These are phyloP conservation scores for Colletotrichum sp. DNA, from an alignment of 2,329 filamentous ascomycete genomes.

Conservation along the genomic window DNA sequence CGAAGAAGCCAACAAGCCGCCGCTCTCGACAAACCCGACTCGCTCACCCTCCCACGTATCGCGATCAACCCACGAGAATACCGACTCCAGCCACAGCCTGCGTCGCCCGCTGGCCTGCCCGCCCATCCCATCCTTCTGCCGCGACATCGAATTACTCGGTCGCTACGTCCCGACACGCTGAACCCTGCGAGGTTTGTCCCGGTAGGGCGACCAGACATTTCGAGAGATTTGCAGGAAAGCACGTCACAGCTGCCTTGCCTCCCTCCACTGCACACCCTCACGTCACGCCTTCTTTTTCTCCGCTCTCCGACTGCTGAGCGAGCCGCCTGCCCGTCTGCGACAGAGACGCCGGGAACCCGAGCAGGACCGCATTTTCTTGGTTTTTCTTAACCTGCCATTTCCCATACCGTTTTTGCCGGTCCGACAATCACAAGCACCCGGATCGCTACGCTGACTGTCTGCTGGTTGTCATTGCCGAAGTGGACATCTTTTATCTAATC, in stretches of 20 bases:
- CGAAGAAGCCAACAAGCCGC: neutral
- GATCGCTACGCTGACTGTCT: neutral
- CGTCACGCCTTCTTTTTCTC: neutral
- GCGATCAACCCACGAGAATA: neutral
- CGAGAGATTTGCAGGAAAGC: conserved; percentile 16
- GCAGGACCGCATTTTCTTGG: neutral
- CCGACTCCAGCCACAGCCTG: neutral
- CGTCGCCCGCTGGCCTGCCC: neutral
- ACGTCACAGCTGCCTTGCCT: conserved; percentile 8
- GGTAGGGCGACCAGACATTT: conserved; percentile 3
- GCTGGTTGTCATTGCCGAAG: neutral
- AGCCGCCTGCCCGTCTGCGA: neutral
- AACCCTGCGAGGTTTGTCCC: conserved; percentile 14
- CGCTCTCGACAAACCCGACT: neutral
- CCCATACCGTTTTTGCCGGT: neutral
- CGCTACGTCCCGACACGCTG: neutral
- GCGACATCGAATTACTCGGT: conserved; percentile 14
- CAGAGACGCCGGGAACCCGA: neutral
- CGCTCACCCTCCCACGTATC: neutral
- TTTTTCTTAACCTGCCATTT: neutral
- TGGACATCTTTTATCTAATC: conserved; percentile 4
- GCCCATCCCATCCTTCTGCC: neutral
- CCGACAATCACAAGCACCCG: neutral
- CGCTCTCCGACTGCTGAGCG: conserved; percentile 5
- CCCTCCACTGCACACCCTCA: neutral